These are phyloP conservation scores for Cinchona pubescens DNA, from an alignment of 257 asterid species.

Conservation along the genomic window DNA sequence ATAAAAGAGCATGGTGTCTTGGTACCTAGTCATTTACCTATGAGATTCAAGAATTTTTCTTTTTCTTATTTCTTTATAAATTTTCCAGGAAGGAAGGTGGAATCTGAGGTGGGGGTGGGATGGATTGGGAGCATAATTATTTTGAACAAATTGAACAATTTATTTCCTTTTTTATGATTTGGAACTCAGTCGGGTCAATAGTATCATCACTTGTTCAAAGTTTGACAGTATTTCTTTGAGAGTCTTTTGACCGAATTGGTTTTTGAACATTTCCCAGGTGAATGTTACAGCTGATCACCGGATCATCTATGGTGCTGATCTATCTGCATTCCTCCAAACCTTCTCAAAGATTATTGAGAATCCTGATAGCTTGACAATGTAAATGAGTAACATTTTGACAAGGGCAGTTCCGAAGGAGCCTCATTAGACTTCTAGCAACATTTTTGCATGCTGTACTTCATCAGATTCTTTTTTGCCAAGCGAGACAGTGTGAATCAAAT, in stretches of 20 bases:
- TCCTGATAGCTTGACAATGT: conserved; percentile 77
- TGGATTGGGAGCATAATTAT: too few species aligned
- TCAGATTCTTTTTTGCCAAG: conserved; percentile 11
- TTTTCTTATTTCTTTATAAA: too few species aligned
- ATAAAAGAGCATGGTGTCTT: not conserved
- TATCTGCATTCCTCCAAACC: conserved; percentile 79
- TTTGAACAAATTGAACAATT: too few species aligned
- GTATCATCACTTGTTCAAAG: not conserved
- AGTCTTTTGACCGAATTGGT: conserved; percentile 6
- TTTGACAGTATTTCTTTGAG: not conserved
- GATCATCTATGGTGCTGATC: conserved; percentile 76
- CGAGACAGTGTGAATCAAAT: not conserved
- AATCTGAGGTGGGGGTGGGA: not conserved
- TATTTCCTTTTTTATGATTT: not conserved
- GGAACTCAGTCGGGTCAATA: not conserved
- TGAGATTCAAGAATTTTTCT: too few species aligned
- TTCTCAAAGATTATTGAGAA: conserved; percentile 64
- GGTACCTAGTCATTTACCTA: not conserved
- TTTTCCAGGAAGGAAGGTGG: not conserved
- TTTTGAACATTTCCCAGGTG: conserved; percentile 44
- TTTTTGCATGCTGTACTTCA: conserved; percentile 18
- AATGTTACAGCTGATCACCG: conserved; percentile 85
- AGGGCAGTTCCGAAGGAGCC: conserved; percentile 11
- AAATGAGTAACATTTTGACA: conserved; percentile 26
- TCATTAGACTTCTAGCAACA: conserved; percentile 15